Evolutionary conservation across 2,329 filamentous ascomycete species (phyloP).

Genomic region (Alternaria sp.): DNA sequence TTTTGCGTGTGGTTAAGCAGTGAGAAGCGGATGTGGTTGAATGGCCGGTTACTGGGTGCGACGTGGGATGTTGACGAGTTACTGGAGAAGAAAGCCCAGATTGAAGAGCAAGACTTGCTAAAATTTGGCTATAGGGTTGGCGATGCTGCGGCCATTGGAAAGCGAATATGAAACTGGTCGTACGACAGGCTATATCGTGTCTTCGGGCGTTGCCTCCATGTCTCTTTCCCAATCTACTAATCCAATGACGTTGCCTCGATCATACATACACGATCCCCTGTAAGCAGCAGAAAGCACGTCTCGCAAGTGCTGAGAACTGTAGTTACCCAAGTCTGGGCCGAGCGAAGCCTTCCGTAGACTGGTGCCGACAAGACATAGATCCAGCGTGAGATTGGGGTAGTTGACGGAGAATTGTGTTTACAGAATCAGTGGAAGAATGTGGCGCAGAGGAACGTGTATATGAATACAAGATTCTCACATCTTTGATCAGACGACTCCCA

Average conservation of each 20-base stretch:
- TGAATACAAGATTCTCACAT: too few species aligned
- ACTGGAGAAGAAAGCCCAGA: slow-evolving; percentile 21
- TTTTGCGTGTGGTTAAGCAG: slow-evolving; percentile 43
- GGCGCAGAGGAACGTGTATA: too few species aligned
- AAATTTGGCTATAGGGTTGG: slow-evolving; percentile 35
- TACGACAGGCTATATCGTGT: not conserved
- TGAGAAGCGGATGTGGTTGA: slow-evolving; percentile 42
- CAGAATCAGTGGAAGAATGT: too few species aligned
- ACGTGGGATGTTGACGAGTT: slow-evolving; percentile 43
- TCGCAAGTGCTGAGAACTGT: not conserved
- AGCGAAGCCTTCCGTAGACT: not conserved
- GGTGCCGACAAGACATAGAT: not conserved
- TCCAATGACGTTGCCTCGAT: not conserved
- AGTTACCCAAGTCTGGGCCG: not conserved
- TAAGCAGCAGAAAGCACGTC: not conserved
- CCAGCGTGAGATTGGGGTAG: too few species aligned
- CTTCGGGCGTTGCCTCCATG: not conserved
- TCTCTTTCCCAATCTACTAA: not conserved
- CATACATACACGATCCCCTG: not conserved
- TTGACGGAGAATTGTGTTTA: too few species aligned
- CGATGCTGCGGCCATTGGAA: not conserved
- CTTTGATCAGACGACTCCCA: not conserved
- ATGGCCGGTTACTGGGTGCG: slow-evolving; percentile 34
- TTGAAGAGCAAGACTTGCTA: slow-evolving; percentile 34
- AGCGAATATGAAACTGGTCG: not conserved